Evolutionary conservation across 768 basidiomycete species (phyloP).

Genomic region (Lepiota venenata): DNA sequence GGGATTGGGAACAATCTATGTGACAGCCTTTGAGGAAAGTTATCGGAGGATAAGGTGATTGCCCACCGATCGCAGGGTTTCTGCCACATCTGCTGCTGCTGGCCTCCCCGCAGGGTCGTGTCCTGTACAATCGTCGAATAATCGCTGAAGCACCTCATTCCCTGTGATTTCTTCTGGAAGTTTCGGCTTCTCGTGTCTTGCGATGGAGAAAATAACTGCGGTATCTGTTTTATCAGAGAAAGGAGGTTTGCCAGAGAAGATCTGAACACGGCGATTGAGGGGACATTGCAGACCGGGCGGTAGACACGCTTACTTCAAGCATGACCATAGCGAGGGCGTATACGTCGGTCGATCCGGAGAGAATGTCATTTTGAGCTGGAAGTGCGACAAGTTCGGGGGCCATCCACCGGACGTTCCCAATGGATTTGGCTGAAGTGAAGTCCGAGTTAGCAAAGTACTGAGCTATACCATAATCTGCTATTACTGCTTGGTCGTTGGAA

Average conservation of each 20-base stretch:
- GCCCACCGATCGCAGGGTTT: not conserved
- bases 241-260: not conserved
- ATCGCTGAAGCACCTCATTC: not conserved
- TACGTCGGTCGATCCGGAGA: slow-evolving; percentile 18
- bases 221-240: slow-evolving; percentile 5
- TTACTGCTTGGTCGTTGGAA: slow-evolving; percentile 16
- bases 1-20: no score
- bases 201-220: not conserved
- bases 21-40: no score
- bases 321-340: slow-evolving; percentile 26
- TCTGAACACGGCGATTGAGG: not conserved
- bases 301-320: slow-evolving; percentile 20
- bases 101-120: not conserved
- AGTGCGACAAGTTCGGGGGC: slow-evolving; percentile 28
- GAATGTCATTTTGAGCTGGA: slow-evolving; percentile 12
- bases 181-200: not conserved
- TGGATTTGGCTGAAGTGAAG: slow-evolving; percentile 21
- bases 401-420: slow-evolving; percentile 25
- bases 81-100: not conserved
- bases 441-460: slow-evolving; percentile 19
- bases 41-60: no score
- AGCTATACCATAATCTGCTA: slow-evolving; percentile 26
- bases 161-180: not conserved
- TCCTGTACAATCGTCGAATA: not conserved
- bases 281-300: not conserved